These are phyloP conservation scores for Penicillium pancosmium DNA, from an alignment of 495 filamentous ascomycete genomes.

Conservation along the genomic window DNA sequence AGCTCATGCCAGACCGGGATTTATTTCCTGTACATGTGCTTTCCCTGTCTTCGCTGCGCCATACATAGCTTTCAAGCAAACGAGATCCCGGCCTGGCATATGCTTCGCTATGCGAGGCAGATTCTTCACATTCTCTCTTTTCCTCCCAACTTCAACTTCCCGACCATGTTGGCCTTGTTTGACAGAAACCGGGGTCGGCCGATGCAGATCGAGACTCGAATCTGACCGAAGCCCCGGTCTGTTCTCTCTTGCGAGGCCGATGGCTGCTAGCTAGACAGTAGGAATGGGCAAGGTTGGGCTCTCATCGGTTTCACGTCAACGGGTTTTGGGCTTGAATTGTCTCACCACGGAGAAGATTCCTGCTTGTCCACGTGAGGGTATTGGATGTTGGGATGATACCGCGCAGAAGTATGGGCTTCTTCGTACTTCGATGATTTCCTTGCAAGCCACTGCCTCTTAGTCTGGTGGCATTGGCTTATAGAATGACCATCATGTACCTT, in stretches of 20 bases:
- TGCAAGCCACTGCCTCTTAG: neutral
- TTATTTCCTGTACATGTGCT: neutral
- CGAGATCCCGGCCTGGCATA: neutral
- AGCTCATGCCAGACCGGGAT: constrained; percentile 13
- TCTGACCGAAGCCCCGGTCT: constrained; percentile 8
- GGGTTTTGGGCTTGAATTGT: constrained; percentile 17
- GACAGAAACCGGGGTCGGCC: constrained; percentile 6
- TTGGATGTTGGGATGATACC: neutral
- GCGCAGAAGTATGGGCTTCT: neutral
- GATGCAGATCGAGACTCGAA: constrained; percentile 16
- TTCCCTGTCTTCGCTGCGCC: neutral
- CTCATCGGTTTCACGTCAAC: constrained; percentile 26
- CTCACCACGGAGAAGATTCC: neutral
- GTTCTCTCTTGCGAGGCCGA: neutral
- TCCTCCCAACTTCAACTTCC: neutral
- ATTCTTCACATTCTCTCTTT: neutral
- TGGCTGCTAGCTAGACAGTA: neutral
- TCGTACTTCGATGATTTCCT: neutral
- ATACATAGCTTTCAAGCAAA: neutral
- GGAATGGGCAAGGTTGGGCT: constrained; percentile 2
- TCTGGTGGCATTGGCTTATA: neutral
- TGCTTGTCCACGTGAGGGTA: constrained; percentile 3
- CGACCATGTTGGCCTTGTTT: constrained; percentile 14
- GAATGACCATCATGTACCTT: neutral
- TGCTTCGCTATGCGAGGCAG: neutral